phyloP scores from a whole-genome alignment of 2,329 filamentous ascomycete species.

The Botrytis deweyae region DNA sequence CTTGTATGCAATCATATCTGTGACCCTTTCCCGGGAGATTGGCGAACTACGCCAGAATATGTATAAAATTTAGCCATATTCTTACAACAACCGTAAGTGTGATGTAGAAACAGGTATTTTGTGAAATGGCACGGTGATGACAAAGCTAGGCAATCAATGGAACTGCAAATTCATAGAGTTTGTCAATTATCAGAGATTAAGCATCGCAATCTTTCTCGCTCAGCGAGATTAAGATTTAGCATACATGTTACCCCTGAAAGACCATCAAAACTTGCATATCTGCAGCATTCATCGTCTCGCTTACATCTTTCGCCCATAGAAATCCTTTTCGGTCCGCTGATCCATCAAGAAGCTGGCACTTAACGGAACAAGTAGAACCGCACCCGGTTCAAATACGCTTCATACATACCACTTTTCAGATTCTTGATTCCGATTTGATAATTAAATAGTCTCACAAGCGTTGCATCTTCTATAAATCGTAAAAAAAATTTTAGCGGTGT shows the following conservation, averaged over 20 bases:
- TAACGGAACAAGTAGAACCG: background rate
- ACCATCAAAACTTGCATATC: background rate
- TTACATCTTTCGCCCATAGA: background rate
- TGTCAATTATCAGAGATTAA: background rate
- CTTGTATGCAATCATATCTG: background rate
- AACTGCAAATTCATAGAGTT: background rate
- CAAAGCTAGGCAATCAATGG: background rate
- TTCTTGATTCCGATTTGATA: too few relatives aligned
- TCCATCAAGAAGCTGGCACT: background rate
- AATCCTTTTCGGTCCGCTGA: background rate
- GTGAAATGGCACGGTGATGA: background rate
- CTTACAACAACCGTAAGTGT: background rate
- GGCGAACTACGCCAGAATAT: background rate
- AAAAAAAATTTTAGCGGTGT: fast-evolving
- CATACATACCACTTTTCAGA: too few relatives aligned
- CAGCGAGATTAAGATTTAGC: background rate
- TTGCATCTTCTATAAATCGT: background rate
- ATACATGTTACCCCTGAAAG: background rate
- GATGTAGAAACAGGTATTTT: fast-evolving
- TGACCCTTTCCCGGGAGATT: too few relatives aligned
- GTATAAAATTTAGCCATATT: background rate
- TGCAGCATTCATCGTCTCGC: background rate
- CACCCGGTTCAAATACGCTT: background rate
- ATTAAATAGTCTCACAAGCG: background rate
- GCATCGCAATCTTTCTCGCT: background rate